Evolutionary conservation across 2,329 filamentous ascomycete species (phyloP).

Genomic region (Trichoderma lentiforme): DNA sequence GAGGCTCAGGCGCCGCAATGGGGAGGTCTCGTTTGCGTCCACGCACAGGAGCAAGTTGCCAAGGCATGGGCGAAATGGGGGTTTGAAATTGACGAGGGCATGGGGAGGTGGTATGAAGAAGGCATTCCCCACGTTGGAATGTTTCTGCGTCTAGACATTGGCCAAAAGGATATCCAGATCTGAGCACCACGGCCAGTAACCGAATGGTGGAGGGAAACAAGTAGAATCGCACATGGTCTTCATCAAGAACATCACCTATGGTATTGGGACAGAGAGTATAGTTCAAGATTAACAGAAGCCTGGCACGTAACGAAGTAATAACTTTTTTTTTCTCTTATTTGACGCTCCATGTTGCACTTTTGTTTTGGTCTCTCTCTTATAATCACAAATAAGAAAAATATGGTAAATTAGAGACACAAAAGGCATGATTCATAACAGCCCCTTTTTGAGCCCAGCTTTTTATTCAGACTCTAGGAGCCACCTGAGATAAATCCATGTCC

Average conservation of each 20-base stretch:
- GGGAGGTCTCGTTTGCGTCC: slow-evolving; percentile 72
- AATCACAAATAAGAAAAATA: slow-evolving; percentile 15
- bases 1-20: slow-evolving; percentile 54
- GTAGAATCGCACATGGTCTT: background rate
- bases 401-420: slow-evolving; percentile 15
- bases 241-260: background rate
- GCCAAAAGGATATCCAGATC: slow-evolving; percentile 26
- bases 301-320: background rate
- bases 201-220: background rate
- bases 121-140: slow-evolving; percentile 84
- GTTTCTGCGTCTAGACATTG: slow-evolving; percentile 54
- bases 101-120: slow-evolving; percentile 80
- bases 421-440: slow-evolving; percentile 34
- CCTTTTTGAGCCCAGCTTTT: slow-evolving; percentile 40
- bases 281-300: background rate
- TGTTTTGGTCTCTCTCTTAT: slow-evolving; percentile 10
- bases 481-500: slow-evolving; percentile 42
- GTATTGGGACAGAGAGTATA: background rate
- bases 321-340: slow-evolving; percentile 7
- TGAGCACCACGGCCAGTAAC: slow-evolving; percentile 12
- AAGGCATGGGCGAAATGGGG: slow-evolving; percentile 67
- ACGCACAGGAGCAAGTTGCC: slow-evolving; percentile 69
- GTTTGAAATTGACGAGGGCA: slow-evolving; percentile 67
- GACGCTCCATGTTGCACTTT: slow-evolving; percentile 14
- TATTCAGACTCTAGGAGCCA: slow-evolving; percentile 44